Base-by-base conservation (phyloP, 768 basidiomycete species). In the Infundibulicybe gibba region DNA sequence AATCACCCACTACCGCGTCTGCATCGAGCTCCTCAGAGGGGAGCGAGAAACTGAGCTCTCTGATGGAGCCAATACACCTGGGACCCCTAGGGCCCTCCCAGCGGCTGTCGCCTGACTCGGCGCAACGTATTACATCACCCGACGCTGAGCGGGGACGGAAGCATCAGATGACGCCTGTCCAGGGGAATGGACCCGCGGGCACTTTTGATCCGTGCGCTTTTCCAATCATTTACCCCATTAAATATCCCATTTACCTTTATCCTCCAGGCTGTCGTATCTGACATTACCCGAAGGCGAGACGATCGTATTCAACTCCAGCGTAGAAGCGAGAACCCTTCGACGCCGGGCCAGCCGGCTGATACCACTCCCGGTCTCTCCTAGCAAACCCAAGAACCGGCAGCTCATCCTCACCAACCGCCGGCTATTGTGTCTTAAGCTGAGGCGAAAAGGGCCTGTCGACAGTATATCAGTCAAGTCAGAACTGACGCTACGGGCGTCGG, bases 301-400 rank as follows among this genome's bases (percentile, higher is more conserved):
- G 1, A 61, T 83, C 30, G 16, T 83, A 0, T 83, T 77, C 53
- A 69, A 69, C 41, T 75, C 80, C 0, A 63, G 60, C 3, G 81
- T 85, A 11, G 81, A 83, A 54, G 70, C 74, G 11, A 73, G 75
- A 13, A 70, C 73, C 35, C 64, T 77, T 17, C 74, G 75, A 49
- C 73, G 81, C 3, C 77, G 83, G 17, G 79, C 81, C 3, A 83
- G 80, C 52, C 73, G 71, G 41, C 59, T 85, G 33, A 65, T 83
- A 17, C 66, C 74, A 10, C 55, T 82, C 5, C 71, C 72, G 15
- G 76, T 79, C 0, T 55, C 75, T 5, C 70, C 74, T 10, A 69
- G 71, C 49, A 74, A 75, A 48, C 61, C 73, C 6, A 83, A 81
- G 57, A 65, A 70, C 13, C 69, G 83, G 17, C 74, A 80, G 51